Conservation (phyloP, 768 basidiomycete species). For the Boletus tomentosulus region DNA sequence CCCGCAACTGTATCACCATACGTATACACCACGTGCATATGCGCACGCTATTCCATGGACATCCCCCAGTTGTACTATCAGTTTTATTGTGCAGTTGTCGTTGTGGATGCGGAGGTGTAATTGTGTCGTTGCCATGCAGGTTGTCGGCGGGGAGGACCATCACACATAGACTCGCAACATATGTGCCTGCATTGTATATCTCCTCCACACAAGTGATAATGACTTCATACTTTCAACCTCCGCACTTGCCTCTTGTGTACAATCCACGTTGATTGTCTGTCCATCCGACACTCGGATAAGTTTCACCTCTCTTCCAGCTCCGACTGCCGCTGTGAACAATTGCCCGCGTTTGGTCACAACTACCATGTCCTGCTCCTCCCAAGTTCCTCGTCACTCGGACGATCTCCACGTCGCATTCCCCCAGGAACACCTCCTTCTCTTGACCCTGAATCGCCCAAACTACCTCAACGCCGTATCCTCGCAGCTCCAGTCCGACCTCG, state of each 20-base stretch:
- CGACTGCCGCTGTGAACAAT: neutral
- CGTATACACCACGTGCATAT: slow-evolving; percentile 33
- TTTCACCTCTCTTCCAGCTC: slow-evolving; percentile 14
- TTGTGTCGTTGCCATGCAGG: slow-evolving; percentile 22
- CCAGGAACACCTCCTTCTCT: slow-evolving; percentile 45
- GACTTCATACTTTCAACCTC: slow-evolving; percentile 27
- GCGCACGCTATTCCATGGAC: slow-evolving; percentile 31
- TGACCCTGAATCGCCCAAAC: slow-evolving; percentile 65
- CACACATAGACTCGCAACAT: slow-evolving; percentile 23
- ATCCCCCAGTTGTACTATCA: slow-evolving; percentile 28
- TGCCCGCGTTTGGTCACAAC: neutral
- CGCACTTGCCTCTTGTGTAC: neutral
- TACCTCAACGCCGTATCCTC: slow-evolving; percentile 72
- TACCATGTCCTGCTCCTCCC: slow-evolving; percentile 1
- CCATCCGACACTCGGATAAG: slow-evolving; percentile 19
- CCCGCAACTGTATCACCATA: slow-evolving; percentile 32
- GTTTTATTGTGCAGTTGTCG: slow-evolving; percentile 8
- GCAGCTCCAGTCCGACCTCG: slow-evolving; percentile 50
- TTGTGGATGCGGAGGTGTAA: slow-evolving; percentile 11
- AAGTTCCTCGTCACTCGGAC: slow-evolving; percentile 31
- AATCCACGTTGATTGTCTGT: slow-evolving; percentile 3
- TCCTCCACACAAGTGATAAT: slow-evolving; percentile 16
- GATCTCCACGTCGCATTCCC: slow-evolving; percentile 42
- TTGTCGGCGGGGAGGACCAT: slow-evolving; percentile 15
- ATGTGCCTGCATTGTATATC: slow-evolving; percentile 28